Evolutionary conservation across 129 eudicot genomes (phyloP).

Genomic region (Tanacetum coccineum): DNA sequence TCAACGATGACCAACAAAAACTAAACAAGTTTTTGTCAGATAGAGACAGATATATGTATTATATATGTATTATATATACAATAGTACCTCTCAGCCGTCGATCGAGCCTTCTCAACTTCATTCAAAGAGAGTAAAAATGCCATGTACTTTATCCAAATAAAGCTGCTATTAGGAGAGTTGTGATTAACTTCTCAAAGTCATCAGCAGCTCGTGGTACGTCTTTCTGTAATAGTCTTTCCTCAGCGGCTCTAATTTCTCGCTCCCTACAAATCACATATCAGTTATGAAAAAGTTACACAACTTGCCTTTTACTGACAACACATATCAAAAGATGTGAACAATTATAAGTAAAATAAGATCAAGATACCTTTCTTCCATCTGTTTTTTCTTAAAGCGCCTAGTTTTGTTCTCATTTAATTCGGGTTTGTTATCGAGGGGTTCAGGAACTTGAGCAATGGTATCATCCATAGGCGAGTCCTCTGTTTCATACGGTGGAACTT

Average conservation of each 20-base stretch:
- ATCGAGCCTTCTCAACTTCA: slow-evolving; percentile 82
- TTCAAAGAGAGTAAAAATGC: slow-evolving; percentile 56
- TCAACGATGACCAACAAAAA: too few relatives aligned
- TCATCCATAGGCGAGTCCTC: slow-evolving; percentile 38
- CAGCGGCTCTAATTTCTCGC: slow-evolving; percentile 76
- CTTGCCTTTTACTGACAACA: neutral
- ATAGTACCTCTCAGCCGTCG: slow-evolving; percentile 78
- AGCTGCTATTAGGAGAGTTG: slow-evolving; percentile 92
- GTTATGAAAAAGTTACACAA: neutral
- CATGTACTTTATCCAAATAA: slow-evolving; percentile 92
- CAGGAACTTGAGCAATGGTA: slow-evolving; percentile 27
- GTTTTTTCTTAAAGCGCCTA: too few relatives aligned
- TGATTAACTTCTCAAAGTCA: slow-evolving; percentile 75
- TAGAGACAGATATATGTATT: too few relatives aligned
- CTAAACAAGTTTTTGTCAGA: too few relatives aligned
- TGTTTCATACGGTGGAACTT: too few relatives aligned
- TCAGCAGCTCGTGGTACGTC: slow-evolving; percentile 71
- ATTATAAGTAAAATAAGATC: neutral
- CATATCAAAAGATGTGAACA: neutral
- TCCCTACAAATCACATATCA: slow-evolving; percentile 43
- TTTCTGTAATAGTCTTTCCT: slow-evolving; percentile 62
- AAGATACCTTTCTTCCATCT: too few relatives aligned
- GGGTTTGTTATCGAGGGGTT: slow-evolving; percentile 25
- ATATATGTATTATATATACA: neutral
- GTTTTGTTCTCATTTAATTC: slow-evolving; percentile 41